Evolutionary conservation across 2,329 filamentous ascomycete genomes (phyloP), one percentile per base, ranked within the genome.

Genomic region (Spiromastix sp.): DNA sequence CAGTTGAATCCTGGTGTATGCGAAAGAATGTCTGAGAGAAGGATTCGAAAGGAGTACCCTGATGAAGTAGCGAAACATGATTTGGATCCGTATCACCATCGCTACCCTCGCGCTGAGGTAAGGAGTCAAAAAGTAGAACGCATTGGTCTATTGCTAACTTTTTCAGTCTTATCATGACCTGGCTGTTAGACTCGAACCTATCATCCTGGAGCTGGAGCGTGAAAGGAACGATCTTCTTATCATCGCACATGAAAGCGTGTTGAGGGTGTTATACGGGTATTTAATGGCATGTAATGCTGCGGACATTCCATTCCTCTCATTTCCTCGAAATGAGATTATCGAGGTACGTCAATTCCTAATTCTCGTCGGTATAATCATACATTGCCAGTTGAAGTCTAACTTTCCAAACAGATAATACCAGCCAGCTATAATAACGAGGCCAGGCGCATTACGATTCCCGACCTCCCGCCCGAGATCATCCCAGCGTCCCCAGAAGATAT

Each of bases 181-280:
- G 28, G 91, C 91, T n/a, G 91, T 98, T 40, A 84, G 91, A 15
- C 77, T 98, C 30, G 91, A 98, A 57, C 93, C 91, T 26, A 94
- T 98, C 51, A 98, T 98, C 52, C 74, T 98, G 19, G 91, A 98
- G 57, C 74, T 98, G 10, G 91, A 98, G 65, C 80, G 91, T 28
- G 91, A 98, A 63, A 85, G 95, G 50, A 93, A 93, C 46, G 91
- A 98, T 55, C 72, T 98, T n/a, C 73, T 98, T 35, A 95, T 98
- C 54, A 95, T 98, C 47, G 91, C 91, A 1, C 91, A 98, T 58
- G 91, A 98, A 59, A 93, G 85, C 34, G 91, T 98, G n/a, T 72
- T 98, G 30, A 83, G 91, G 28, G 91, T 98, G 16, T 72, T 98
- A 3, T 98, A 98, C 55, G 87, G 87, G 16, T 98, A 98, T 60